Evolutionary conservation across 2,329 filamentous ascomycete species (phyloP), one percentile per base, ranked within the genome.

Genomic region (Dactylellina sp.): DNA sequence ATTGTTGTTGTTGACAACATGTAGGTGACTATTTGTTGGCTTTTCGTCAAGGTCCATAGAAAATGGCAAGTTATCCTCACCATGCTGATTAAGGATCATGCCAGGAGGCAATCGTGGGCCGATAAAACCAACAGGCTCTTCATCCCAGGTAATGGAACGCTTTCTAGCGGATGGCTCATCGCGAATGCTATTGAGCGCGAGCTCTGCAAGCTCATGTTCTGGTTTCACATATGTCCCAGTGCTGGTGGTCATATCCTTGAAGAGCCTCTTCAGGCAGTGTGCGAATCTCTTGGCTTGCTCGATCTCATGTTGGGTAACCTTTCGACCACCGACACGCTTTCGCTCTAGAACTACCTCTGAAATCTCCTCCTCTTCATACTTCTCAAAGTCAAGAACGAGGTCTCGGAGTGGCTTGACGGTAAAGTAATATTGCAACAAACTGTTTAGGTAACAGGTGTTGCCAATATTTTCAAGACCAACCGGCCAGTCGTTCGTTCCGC

Each of bases 361-460:
- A 2, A 91, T 81, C 1, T 89, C 86, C 79, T 95, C 87, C 49
- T 79, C 78, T 76, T 89, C 87, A 78, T 89, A 87, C 2, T 88
- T 81, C 24, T 94, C 88, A 76, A 91, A 92, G 55, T 92, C 84
- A 68, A 96, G 84, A 1, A 97, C 89, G 76, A 97, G 86, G 3
- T 95, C 86, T 55, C 94, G 88, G 28, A 98, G 84, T 1, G 91
- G 89, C 75, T 89, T 89, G 63, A 98, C 87, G 0, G 93, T 96
- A 80, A 96, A 97, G 77, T 97, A 90, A 80, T 96, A 98, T 78
- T 99, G 95, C 7, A 99, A 84, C 53, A 99, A 86, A 81, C 94
- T 98, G 83, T 99, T 99, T 62, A 99, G 85, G 79, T 99, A 99
- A 81, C 95, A 99, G 0, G 96, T 99, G 79, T 99, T 99, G 71